Conservation (phyloP, 257 asterid genomes). For the Primulina eburnea region DNA sequence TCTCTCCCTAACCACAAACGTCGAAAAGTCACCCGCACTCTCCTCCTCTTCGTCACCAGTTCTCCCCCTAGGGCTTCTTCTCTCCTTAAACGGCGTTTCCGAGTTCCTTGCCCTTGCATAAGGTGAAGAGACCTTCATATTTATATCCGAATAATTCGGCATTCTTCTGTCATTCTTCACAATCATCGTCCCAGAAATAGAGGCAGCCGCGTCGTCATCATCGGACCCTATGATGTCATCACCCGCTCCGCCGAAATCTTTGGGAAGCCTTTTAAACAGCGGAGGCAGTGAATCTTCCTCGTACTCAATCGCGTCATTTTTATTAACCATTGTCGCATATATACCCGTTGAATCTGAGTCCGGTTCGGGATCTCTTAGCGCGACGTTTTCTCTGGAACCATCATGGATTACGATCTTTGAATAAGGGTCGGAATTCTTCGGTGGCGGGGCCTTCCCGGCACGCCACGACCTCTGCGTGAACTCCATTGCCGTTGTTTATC, state of each 20-base stretch:
- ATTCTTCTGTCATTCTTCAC: constrained; percentile 56
- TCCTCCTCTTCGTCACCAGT: constrained; percentile 53
- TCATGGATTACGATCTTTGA: constrained; percentile 52
- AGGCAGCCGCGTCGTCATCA: constrained; percentile 37
- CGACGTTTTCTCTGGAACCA: constrained; percentile 22
- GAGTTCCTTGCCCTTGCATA: constrained; percentile 33
- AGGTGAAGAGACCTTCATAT: constrained; percentile 23
- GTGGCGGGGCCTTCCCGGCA: constrained; percentile 55
- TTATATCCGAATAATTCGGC: constrained; percentile 37
- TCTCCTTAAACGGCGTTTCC: constrained; percentile 38
- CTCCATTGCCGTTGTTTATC: constrained; percentile 36
- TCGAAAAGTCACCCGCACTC: constrained; percentile 56
- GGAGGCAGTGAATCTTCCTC: constrained; percentile 90
- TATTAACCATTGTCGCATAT: constrained; percentile 67
- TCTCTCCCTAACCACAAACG: constrained; percentile 72
- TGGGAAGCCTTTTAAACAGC: constrained; percentile 76
- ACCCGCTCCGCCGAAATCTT: constrained; percentile 68
- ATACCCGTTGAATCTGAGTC: constrained; percentile 39
- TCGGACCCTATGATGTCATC: constrained; percentile 39
- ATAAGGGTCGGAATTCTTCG: constrained; percentile 60
- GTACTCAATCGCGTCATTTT: constrained; percentile 47
- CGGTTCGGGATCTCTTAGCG: constrained; percentile 27
- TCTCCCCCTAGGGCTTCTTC: constrained; percentile 34
- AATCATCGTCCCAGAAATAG: constrained; percentile 80
- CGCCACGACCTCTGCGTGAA: constrained; percentile 61